Percentiles rank a stretch among this genome's conserved stretches.
Conservation (phyloP, 2,329 filamentous ascomycete genomes). For the Curvularia sp. region DNA sequence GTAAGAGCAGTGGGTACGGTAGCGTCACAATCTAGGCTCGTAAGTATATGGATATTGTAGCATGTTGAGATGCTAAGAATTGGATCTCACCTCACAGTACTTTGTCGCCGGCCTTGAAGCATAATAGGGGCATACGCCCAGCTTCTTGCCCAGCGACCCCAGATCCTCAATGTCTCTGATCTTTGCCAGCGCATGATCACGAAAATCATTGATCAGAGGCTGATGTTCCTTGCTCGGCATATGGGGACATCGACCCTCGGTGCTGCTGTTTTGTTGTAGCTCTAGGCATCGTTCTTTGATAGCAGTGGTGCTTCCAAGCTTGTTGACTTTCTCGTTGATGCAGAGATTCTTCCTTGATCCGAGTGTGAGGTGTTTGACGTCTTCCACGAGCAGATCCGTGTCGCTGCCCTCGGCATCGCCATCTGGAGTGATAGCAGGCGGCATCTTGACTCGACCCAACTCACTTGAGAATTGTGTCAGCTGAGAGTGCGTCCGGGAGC, state of each 20-base stretch:
- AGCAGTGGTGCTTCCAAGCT: conserved; percentile 72
- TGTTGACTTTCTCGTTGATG: conserved; percentile 83
- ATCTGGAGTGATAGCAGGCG: conserved; percentile 65
- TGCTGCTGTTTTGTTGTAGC: conserved; percentile 73
- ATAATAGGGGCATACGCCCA: conserved; percentile 93
- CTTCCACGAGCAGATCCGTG: conserved; percentile 57
- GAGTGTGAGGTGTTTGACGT: conserved; percentile 79
- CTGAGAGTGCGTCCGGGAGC: conserved; percentile 91
- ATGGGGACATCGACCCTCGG: conserved; percentile 75
- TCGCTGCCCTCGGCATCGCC: conserved; percentile 16
- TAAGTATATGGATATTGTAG: conserved; percentile 18
- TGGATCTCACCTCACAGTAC: conserved; percentile 68
- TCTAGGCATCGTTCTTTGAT: conserved; percentile 96
- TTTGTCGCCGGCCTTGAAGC: conserved; percentile 86
- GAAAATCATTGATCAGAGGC: conserved; percentile 76
- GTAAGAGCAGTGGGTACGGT: conserved; percentile 88
- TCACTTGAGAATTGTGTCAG: conserved; percentile 87
- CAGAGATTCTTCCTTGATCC: conserved; percentile 88
- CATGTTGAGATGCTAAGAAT: background rate
- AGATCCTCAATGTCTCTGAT: conserved; percentile 95
- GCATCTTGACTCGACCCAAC: conserved; percentile 77
- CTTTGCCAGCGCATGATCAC: conserved; percentile 81
- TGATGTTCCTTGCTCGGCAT: conserved; percentile 80
- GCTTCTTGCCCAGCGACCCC: conserved; percentile 74
- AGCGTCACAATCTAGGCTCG: conserved; percentile 75